phyloP scores from a whole-genome alignment of 805 yeast species.

The Wickerhamiella galacta region DNA sequence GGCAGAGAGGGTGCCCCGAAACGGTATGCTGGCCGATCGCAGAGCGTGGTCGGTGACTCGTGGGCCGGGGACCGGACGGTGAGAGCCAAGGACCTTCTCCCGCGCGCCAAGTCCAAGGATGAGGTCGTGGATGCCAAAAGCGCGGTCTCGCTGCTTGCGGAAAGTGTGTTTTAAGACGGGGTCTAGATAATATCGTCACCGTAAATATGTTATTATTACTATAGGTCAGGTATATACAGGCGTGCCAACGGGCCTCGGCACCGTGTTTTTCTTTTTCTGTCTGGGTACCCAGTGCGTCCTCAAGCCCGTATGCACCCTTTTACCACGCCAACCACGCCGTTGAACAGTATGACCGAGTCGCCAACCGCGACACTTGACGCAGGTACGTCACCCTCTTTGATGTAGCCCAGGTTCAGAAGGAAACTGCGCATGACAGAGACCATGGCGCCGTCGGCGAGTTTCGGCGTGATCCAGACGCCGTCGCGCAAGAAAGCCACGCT shows the following conservation, averaged over 20 bases:
- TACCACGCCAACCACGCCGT: slow-evolving; percentile 64
- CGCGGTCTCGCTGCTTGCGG: slow-evolving; percentile 71
- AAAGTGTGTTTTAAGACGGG: slow-evolving; percentile 39
- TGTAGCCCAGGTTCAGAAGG: slow-evolving; percentile 35
- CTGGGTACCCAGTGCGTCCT: no score
- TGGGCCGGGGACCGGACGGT: slow-evolving; percentile 43
- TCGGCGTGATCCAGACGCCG: slow-evolving; percentile 65
- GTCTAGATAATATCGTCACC: no score
- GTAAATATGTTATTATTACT: no score
- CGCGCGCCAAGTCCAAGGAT: slow-evolving; percentile 12
- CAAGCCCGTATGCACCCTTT: slow-evolving; percentile 1
- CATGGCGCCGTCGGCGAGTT: slow-evolving; percentile 57
- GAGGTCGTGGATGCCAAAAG: slow-evolving; percentile 55
- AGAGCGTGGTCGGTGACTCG: slow-evolving; percentile 35
- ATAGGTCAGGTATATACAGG: no score
- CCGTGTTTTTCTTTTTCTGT: no score
- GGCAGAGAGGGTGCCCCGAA: slow-evolving; percentile 51
- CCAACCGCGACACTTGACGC: slow-evolving; percentile 39
- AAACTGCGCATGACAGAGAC: slow-evolving; percentile 67
- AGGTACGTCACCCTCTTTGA: slow-evolving; percentile 37
- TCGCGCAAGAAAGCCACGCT: slow-evolving; percentile 49
- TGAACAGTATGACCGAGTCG: slow-evolving; percentile 54
- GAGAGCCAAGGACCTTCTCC: slow-evolving; percentile 19
- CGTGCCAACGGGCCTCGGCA: no score
- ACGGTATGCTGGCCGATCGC: slow-evolving; percentile 28